Conservation (phyloP, 148 eudicot genomes). For the Silene uniflora region DNA sequence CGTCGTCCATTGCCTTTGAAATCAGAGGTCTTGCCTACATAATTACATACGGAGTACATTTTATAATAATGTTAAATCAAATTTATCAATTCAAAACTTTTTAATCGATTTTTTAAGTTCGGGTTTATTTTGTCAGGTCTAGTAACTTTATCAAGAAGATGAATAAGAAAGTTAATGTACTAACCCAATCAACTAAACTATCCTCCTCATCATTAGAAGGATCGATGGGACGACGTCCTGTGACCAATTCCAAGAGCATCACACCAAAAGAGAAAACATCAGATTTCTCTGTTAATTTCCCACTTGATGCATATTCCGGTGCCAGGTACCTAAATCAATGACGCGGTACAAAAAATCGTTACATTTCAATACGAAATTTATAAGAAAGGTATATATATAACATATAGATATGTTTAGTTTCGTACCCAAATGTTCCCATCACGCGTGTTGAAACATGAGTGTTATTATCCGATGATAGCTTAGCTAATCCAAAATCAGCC, state of each 20-base stretch:
- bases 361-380: not conserved
- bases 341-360: not conserved
- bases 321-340: slow-evolving; percentile 60
- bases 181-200: slow-evolving; percentile 81
- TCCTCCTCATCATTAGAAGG: slow-evolving; percentile 57
- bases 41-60: not conserved
- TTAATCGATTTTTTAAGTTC: no score
- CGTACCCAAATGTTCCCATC: slow-evolving; percentile 95
- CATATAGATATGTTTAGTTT: not conserved
- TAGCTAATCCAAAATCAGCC: slow-evolving; percentile 91
- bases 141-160: no score
- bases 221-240: slow-evolving; percentile 71
- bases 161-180: not conserved
- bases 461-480: slow-evolving; percentile 55
- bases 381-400: not conserved
- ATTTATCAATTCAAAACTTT: no score
- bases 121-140: no score
- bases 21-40: slow-evolving; percentile 67
- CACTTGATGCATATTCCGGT: slow-evolving; percentile 95
- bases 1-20: slow-evolving; percentile 36
- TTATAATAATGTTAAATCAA: no score
- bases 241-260: slow-evolving; percentile 76
- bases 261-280: slow-evolving; percentile 85
- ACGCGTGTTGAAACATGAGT: slow-evolving; percentile 92
- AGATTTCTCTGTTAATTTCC: slow-evolving; percentile 77